Base-by-base conservation (phyloP, 2,329 filamentous ascomycete species). In the Penicillium thymicola region DNA sequence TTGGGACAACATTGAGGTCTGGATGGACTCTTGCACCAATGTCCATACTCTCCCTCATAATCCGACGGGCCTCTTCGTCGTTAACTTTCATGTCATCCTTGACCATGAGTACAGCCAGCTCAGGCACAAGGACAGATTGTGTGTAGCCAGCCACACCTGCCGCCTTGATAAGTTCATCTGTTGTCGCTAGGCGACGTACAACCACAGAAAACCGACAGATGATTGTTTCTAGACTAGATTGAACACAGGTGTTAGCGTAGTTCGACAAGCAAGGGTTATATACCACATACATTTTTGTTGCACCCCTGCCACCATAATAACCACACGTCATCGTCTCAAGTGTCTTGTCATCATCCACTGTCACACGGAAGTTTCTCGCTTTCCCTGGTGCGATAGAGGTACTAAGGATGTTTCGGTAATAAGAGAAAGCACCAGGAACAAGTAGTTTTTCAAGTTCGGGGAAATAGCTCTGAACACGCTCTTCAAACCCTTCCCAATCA, bases 291-390 rank as follows among this genome's bases (percentile, higher is more conserved):
- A 96, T 90, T 50, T 82, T 75, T 47, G 84, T 83, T 50, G 89
- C 80, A 1, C 92, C 92, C 21, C 86, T 83, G 3, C 87, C 82
- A 2, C 92, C 92, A 73, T 96, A 96, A 73, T 96, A 96, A 0
- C 92, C 92, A 10, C 89, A 89, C 3, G 83, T 86, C 30, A 88
- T 79, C 54, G 78, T 81, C 47, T 81, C 78, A 28, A 84, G 76
- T 5, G 68, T 70, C 53, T 69, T 71, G n/a, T 65, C 72, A 55
- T 69, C 71, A 21, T 76, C 66, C 30, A 80, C 30, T 25, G 16
- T 85, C 57, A 84, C 81, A 50, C 84, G 77, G 54, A 89, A 76
- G 27, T 82, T 87, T 51, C 83, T 80, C 30, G 82, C 83, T 67
- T 82, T 79, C 13, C 86, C 87, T 2, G 77, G 72, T 54, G 80